These are phyloP conservation scores for Podospora fimiseda DNA, from an alignment of 495 filamentous ascomycete species.

Conservation along the genomic window DNA sequence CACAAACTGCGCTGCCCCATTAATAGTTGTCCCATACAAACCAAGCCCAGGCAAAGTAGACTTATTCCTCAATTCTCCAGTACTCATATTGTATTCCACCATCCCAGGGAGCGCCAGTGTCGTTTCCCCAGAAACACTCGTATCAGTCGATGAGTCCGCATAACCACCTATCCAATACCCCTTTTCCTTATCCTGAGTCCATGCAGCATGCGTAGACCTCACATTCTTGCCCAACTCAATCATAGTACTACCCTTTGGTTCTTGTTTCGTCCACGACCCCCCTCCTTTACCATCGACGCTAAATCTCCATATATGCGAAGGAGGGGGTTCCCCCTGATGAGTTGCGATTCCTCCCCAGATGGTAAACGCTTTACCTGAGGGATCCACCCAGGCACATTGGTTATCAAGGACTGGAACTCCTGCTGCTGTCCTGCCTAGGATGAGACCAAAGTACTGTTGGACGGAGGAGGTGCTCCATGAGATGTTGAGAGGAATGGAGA, in stretches of 20 bases:
- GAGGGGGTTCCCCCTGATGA: conserved; percentile 15
- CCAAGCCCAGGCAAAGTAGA: conserved; percentile 19
- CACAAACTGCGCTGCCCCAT: conserved; percentile 27
- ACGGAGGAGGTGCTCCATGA: conserved; percentile 22
- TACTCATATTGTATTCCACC: conserved; percentile 30
- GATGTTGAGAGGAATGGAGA: conserved; percentile 25
- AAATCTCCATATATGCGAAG: conserved; percentile 25
- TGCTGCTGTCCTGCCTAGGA: conserved; percentile 20
- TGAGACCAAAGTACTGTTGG: conserved; percentile 24
- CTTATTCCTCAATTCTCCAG: conserved; percentile 29
- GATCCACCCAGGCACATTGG: conserved; percentile 27
- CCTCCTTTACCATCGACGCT: conserved; percentile 24
- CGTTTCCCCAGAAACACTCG: conserved; percentile 13
- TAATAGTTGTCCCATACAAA: conserved; percentile 24
- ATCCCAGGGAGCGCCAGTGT: conserved; percentile 22
- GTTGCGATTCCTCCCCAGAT: conserved; percentile 27
- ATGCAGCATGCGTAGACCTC: not conserved
- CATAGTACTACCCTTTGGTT: conserved; percentile 19
- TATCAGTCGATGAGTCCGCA: conserved; percentile 20
- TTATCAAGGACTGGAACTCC: conserved; percentile 19
- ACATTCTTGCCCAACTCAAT: conserved; percentile 12
- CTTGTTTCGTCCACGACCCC: conserved; percentile 27
- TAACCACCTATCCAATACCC: conserved; percentile 29
- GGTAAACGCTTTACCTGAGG: conserved; percentile 21
- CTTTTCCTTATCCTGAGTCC: not conserved